These are phyloP conservation scores for Phylloporus sp. DNA, from an alignment of 768 basidiomycete genomes.

Conservation along the genomic window DNA sequence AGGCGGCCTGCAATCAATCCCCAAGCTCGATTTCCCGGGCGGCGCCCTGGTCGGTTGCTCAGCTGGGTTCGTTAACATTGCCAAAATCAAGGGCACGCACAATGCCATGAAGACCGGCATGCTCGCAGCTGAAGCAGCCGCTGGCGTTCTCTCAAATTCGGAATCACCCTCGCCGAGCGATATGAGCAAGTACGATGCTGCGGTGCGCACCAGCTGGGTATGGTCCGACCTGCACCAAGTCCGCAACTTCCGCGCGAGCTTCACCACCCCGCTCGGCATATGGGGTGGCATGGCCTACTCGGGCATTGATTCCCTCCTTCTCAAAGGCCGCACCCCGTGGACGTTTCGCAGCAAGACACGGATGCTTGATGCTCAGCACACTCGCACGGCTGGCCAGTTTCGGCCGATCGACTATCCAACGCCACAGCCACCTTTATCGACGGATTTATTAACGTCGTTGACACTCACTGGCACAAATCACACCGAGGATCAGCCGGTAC, in stretches of 20 bases:
- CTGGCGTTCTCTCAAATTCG: constrained; percentile 45
- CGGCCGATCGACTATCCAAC: constrained; percentile 81
- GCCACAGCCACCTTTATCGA: constrained; percentile 85
- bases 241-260: constrained; percentile 86
- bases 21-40: constrained; percentile 83
- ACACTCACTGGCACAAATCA: constrained; percentile 92
- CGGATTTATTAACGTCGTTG: constrained; percentile 88
- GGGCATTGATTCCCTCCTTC: constrained; percentile 78
- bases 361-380: constrained; percentile 62
- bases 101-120: constrained; percentile 99
- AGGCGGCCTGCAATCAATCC: constrained; percentile 90
- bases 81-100: constrained; percentile 98
- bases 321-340: constrained; percentile 87
- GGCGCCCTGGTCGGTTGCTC: constrained; percentile 94
- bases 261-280: constrained; percentile 72
- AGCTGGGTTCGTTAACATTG: constrained; percentile 92
- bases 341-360: constrained; percentile 68
- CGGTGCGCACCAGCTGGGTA: constrained; percentile 76
- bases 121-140: constrained; percentile 90
- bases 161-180: constrained; percentile 39
- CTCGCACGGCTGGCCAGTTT: constrained; percentile 58
- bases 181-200: constrained; percentile 67
- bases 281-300: constrained; percentile 88
- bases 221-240: constrained; percentile 84
- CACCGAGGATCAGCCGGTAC: constrained; percentile 92